A percentile compares a stretch with the other conserved stretches of the same genome.
Conservation (phyloP, 345 rosid species). For the Camelina neglecta region DNA sequence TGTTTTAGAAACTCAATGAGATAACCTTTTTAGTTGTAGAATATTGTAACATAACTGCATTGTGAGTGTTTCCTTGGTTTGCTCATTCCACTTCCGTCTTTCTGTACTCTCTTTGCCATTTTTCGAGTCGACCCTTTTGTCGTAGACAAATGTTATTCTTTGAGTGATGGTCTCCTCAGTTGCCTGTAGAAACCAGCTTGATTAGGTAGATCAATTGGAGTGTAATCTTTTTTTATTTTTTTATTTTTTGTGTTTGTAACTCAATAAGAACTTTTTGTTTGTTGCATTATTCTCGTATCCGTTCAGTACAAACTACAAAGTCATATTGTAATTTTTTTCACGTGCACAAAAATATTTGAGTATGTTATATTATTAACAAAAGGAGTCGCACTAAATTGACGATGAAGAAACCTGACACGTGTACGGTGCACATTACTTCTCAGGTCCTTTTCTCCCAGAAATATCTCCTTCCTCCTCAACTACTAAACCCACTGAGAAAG, state of each 20-base stretch:
- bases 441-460: constrained; percentile 35
- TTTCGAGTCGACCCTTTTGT: not conserved
- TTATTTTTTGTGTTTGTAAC: not conserved
- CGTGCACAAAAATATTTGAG: no score
- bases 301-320: no score
- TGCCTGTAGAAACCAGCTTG: not conserved
- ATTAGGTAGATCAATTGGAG: not conserved
- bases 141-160: constrained; percentile 8
- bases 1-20: constrained; percentile 18
- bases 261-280: not conserved
- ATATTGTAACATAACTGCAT: constrained; percentile 23
- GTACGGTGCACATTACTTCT: constrained; percentile 29
- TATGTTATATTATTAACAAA: not conserved
- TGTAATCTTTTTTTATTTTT: constrained; percentile 11
- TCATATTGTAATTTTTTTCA: no score
- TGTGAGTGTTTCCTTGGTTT: constrained; percentile 18
- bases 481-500: constrained; percentile 13
- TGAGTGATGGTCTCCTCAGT: not conserved
- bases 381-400: constrained; percentile 12
- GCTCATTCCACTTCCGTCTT: not conserved
- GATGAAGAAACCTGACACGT: constrained; percentile 28
- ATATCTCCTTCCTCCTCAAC: constrained; percentile 32
- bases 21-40: not conserved
- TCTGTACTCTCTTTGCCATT: constrained; percentile 1
- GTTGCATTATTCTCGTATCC: not conserved